These are phyloP conservation scores for Tylopilus sp. DNA, from an alignment of 768 basidiomycete species.

Conservation along the genomic window DNA sequence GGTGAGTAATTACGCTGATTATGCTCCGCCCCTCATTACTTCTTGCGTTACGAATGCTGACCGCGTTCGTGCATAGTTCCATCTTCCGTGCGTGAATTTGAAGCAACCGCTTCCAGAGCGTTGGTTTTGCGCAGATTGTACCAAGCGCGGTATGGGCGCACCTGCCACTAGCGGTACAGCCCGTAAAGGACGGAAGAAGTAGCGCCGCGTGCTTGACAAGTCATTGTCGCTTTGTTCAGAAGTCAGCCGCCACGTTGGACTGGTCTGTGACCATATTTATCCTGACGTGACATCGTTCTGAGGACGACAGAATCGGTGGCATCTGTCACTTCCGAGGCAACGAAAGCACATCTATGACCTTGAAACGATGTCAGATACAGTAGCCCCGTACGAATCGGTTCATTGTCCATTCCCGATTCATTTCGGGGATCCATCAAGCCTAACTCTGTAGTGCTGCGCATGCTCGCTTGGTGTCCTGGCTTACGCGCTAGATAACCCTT, in stretches of 20 bases:
- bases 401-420: background rate
- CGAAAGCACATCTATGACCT: background rate
- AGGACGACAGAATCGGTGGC: background rate
- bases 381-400: background rate
- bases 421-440: background rate
- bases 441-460: background rate
- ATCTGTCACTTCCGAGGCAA: background rate
- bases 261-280: conserved; percentile 1
- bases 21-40: conserved; percentile 1
- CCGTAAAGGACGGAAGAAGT: conserved; percentile 44
- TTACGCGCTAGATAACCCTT: background rate
- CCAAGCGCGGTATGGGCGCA: conserved; percentile 35
- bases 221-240: background rate
- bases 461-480: background rate
- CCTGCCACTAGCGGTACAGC: conserved; percentile 23
- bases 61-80: conserved; percentile 43
- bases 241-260: background rate
- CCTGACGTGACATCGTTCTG: background rate
- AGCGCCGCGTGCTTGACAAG: conserved; percentile 6
- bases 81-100: conserved; percentile 57
- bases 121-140: conserved; percentile 61
- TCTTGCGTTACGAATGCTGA: conserved; percentile 7
- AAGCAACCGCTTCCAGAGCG: conserved; percentile 53
- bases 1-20: conserved; percentile 39
- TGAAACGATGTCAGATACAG: background rate